A percentile compares a stretch with the other conserved stretches of the same genome.
Evolutionary conservation across 768 basidiomycete species (phyloP).

Genomic region (Hydnum rufescens): DNA sequence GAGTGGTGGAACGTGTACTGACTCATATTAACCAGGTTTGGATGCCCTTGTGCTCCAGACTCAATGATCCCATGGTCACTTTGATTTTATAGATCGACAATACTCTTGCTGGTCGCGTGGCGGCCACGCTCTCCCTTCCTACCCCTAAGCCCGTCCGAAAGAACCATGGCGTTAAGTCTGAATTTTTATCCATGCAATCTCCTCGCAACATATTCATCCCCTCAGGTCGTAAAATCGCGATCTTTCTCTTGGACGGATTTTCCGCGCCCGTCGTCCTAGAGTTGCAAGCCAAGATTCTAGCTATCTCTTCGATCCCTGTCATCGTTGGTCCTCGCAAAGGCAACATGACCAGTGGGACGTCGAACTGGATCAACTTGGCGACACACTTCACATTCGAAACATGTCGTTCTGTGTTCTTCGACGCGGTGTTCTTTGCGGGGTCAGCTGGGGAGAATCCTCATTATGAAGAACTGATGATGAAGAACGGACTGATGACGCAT

Average conservation of each 20-base stretch:
- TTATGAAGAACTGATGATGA: constrained; percentile 35
- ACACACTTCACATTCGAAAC: constrained; percentile 57
- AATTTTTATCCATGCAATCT: constrained; percentile 7
- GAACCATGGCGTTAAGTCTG: constrained; percentile 33
- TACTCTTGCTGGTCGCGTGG: constrained; percentile 49
- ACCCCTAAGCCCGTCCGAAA: constrained; percentile 29
- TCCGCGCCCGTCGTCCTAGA: constrained; percentile 36
- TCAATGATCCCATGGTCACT: background rate
- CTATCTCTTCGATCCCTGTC: constrained; percentile 36
- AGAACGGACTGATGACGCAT: constrained; percentile 55
- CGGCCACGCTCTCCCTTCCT: constrained; percentile 39
- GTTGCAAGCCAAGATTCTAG: constrained; percentile 33
- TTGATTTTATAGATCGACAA: constrained; percentile 34
- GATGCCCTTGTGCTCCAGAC: background rate
- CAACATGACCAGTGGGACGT: constrained; percentile 25
- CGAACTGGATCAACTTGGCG: constrained; percentile 19
- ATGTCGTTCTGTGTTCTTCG: constrained; percentile 67
- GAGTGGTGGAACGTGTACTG: constrained; percentile 49
- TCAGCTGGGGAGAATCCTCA: constrained; percentile 34
- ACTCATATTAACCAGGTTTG: constrained; percentile 30
- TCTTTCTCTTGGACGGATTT: constrained; percentile 61
- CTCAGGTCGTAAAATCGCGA: constrained; percentile 41
- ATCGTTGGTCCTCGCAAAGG: constrained; percentile 45
- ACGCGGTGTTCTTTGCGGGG: constrained; percentile 61
- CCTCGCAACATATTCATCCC: constrained; percentile 22